These are phyloP conservation scores for Endocarpon pusillum DNA, from an alignment of 495 filamentous ascomycete species.

Conservation along the genomic window DNA sequence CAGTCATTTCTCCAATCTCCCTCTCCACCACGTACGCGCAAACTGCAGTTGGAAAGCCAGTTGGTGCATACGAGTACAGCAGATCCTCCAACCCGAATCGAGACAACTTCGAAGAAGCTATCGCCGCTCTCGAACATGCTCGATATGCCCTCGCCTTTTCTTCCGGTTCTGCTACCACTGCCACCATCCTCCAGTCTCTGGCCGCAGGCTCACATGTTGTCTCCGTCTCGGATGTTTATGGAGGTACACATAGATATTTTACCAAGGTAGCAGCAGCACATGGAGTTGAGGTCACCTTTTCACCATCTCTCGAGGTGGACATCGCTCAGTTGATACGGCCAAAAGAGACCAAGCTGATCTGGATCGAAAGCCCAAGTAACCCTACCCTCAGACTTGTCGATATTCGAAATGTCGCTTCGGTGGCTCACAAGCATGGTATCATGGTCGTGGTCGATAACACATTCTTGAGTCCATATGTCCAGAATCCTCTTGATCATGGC, in stretches of 20 bases:
- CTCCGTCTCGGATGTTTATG: conserved; percentile 93
- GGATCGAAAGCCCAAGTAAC: conserved; percentile 94
- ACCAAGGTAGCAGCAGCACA: conserved; percentile 93
- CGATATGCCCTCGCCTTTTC: conserved; percentile 88
- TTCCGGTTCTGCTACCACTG: conserved; percentile 87
- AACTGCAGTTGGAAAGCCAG: conserved; percentile 62
- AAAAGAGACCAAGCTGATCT: conserved; percentile 75
- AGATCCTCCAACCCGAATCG: conserved; percentile 85
- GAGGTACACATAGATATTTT: conserved; percentile 96
- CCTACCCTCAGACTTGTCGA: conserved; percentile 85
- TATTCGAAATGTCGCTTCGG: conserved; percentile 63
- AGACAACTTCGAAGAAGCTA: conserved; percentile 78
- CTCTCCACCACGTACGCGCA: conserved; percentile 91
- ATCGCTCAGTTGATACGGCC: conserved; percentile 68
- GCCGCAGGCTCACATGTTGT: conserved; percentile 86
- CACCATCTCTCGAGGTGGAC: conserved; percentile 74
- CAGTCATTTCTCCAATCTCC: conserved; percentile 90
- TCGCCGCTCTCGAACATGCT: conserved; percentile 83
- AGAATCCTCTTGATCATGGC: conserved; percentile 88
- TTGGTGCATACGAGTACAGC: conserved; percentile 80
- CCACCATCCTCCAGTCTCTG: conserved; percentile 80
- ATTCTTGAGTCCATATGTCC: conserved; percentile 87
- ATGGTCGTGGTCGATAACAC: conserved; percentile 97
- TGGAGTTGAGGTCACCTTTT: conserved; percentile 87
- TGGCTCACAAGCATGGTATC: conserved; percentile 77